Percentiles rank a stretch among this genome's conserved stretches.
Conservation (phyloP, 108 stramenopile species). For the Nitzschia sp. region DNA sequence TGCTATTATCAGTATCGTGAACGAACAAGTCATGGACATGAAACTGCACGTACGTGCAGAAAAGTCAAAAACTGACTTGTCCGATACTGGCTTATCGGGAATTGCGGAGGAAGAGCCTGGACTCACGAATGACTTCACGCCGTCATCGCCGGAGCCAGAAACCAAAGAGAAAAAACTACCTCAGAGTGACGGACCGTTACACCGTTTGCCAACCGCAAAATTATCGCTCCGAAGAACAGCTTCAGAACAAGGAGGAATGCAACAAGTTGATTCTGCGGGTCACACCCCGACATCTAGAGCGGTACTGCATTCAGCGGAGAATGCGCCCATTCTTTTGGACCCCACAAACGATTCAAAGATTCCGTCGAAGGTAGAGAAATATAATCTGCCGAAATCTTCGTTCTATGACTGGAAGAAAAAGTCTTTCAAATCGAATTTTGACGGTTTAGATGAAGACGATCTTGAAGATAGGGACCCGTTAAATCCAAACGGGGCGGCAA, state of each 20-base stretch:
- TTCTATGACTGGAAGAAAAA: slow-evolving; percentile 78
- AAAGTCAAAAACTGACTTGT: slow-evolving; percentile 12
- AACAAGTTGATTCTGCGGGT: no score
- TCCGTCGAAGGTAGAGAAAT: neutral
- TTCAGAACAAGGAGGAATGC: slow-evolving; percentile 15
- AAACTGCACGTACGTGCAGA: slow-evolving; percentile 32
- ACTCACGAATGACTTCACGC: neutral
- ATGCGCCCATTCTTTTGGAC: neutral
- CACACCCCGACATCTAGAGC: no score
- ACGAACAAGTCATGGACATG: slow-evolving; percentile 63
- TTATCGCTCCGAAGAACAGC: slow-evolving; percentile 12
- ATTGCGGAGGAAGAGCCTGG: slow-evolving; percentile 44
- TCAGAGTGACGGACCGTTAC: slow-evolving; percentile 22
- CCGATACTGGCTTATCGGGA: slow-evolving; percentile 21
- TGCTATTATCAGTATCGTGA: slow-evolving; percentile 68
- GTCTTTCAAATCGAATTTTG: slow-evolving; percentile 47
- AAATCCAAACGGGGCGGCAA: slow-evolving; percentile 71
- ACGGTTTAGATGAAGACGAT: slow-evolving; percentile 19
- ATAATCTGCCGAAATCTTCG: slow-evolving; percentile 56
- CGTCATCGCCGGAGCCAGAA: slow-evolving; percentile 3
- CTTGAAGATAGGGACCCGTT: slow-evolving; percentile 62
- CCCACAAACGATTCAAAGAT: neutral
- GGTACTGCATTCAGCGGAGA: neutral
- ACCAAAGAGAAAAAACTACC: neutral
- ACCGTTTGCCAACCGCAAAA: slow-evolving; percentile 21